Evolutionary conservation across 129 eudicot genomes (phyloP).

Genomic region (Lonicera japonica): DNA sequence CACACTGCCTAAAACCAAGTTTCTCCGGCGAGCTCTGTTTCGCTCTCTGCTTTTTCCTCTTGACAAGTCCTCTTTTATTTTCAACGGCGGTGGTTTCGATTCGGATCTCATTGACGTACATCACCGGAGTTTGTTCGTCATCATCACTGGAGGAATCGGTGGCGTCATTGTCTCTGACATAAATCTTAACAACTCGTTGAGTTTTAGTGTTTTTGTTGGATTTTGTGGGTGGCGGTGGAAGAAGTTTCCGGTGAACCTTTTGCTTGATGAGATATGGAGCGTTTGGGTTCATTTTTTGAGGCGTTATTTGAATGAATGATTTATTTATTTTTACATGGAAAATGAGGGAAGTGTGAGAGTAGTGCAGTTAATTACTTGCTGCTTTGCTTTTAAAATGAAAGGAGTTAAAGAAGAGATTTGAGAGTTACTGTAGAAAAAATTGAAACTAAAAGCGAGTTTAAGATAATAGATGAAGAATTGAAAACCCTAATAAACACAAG

Average conservation of each 20-base stretch:
- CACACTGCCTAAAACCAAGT: slow-evolving; percentile 1
- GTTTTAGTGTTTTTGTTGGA: not conserved
- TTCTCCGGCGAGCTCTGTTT: slow-evolving; percentile 1
- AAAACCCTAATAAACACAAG: not conserved
- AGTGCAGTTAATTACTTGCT: no score
- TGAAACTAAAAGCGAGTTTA: not conserved
- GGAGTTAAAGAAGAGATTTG: not conserved
- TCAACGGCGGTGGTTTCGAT: slow-evolving; percentile 4
- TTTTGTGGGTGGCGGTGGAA: not conserved
- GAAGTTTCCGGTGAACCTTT: slow-evolving; percentile 9
- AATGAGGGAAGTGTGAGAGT: not conserved
- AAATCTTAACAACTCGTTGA: slow-evolving; percentile 29
- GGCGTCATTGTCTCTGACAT: slow-evolving; percentile 46
- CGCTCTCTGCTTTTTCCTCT: slow-evolving; percentile 15
- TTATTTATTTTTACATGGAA: not conserved
- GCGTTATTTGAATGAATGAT: not conserved
- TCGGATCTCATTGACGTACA: slow-evolving; percentile 34
- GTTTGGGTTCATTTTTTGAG: not conserved
- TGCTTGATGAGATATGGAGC: slow-evolving; percentile 10
- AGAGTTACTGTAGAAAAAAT: not conserved
- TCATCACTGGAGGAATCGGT: slow-evolving; percentile 63
- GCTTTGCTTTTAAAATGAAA: not conserved
- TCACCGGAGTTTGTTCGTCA: not conserved
- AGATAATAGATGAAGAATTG: not conserved
- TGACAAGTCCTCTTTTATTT: not conserved